These are phyloP conservation scores for Dillenia suffruticosa DNA, from an alignment of 164 flowering plant species.

Conservation along the genomic window DNA sequence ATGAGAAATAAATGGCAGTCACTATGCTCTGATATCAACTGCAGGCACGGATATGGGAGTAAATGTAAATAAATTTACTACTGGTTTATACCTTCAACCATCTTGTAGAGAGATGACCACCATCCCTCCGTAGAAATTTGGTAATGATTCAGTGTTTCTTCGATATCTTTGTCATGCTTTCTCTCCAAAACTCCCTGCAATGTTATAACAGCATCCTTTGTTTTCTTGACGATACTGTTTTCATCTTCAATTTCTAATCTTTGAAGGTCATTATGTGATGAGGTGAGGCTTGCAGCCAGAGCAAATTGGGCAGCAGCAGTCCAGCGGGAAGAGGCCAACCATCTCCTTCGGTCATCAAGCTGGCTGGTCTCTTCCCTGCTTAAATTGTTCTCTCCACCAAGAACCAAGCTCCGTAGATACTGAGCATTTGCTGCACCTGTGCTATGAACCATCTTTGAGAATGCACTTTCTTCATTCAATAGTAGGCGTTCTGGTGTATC, in stretches of 20 bases:
- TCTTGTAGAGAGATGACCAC: slow-evolving; percentile 92
- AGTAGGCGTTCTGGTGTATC: slow-evolving; percentile 75
- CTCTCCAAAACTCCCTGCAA: slow-evolving; percentile 84
- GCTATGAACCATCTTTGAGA: slow-evolving; percentile 97
- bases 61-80: too few species aligned
- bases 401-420: slow-evolving; percentile 74
- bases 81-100: slow-evolving; percentile 75
- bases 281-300: slow-evolving; percentile 74
- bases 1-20: too few species aligned
- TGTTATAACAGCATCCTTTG: slow-evolving; percentile 83
- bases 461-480: slow-evolving; percentile 63
- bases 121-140: slow-evolving; percentile 80
- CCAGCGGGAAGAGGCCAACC: slow-evolving; percentile 97
- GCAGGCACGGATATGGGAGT: too few species aligned
- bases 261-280: slow-evolving; percentile 86
- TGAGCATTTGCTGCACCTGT: slow-evolving; percentile 99
- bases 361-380: slow-evolving; percentile 34
- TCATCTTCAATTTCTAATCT: slow-evolving; percentile 65
- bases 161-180: slow-evolving; percentile 75
- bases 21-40: too few species aligned
- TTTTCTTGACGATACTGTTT: slow-evolving; percentile 66
- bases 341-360: slow-evolving; percentile 63
- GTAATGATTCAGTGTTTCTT: slow-evolving; percentile 57
- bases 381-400: slow-evolving; percentile 34
- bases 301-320: slow-evolving; percentile 95